Evolutionary conservation across 805 yeast genomes (phyloP), one percentile per base, ranked within the genome.

Genomic region (Brettanomyces anomalus): DNA sequence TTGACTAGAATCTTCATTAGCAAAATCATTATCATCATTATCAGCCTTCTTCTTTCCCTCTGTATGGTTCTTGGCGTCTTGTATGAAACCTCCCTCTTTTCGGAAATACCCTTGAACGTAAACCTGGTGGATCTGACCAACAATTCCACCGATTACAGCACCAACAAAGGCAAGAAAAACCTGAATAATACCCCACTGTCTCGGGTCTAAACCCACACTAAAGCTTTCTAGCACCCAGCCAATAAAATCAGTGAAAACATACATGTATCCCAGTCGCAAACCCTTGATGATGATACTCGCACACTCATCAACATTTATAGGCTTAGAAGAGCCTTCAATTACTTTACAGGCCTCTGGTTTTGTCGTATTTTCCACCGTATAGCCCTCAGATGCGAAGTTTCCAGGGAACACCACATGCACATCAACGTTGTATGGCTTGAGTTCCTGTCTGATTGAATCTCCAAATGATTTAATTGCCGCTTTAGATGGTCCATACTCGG

Each of bases 311-410:
- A 84, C 81, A 1, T 79, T 53, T 7, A 86, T 80, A 1, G 96
- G 78, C 4, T 55, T 59, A 4, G 94, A 82, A 1, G 94, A 71
- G 1, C 97, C 98, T 61, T 93, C 98, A 30, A 93, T 86, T 28
- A 62, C 63, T 49, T 70, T 76, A 1, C 97, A 88, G 44, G 93
- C 85, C 8, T 70, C 74, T 0, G 98, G 97, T 58, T 93, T 93
- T 3, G 94, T 82, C 43, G 64, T 62, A 57, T 89, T 82, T 60
- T 93, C 99, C 46, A 79, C 78, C 3, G 65, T 74, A 55, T 62
- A 93, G 0, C 98, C 99, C 60, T 89, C 97, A 49, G 94, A 81
- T 39, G 70, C 75, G 61, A 90, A 88, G 57, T 87, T 88, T 0
- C 98, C 98, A 0, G 97, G 95, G 54, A 77, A 81, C 0, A 87